These are phyloP conservation scores for Asterophora lycoperdoides DNA, from an alignment of 768 basidiomycete species.

Conservation along the genomic window DNA sequence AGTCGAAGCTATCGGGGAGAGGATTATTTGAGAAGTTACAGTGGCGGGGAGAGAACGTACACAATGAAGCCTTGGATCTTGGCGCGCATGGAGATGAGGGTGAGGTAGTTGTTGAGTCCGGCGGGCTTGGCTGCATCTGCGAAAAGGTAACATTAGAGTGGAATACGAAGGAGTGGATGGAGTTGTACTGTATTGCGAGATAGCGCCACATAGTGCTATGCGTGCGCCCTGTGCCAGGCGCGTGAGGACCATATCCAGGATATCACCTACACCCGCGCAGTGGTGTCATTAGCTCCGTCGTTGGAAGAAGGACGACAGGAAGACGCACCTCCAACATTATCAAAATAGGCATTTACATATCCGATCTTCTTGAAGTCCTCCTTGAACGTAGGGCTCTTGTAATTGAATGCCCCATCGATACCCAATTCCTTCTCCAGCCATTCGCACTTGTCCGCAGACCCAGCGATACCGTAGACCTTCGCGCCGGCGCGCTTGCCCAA, in stretches of 20 bases:
- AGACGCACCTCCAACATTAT: slow-evolving; percentile 63
- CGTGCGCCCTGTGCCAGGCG: slow-evolving; percentile 75
- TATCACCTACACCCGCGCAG: slow-evolving; percentile 52
- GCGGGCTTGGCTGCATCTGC: slow-evolving; percentile 56
- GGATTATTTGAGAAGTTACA: not conserved
- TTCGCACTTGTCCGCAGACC: slow-evolving; percentile 74
- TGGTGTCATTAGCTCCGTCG: not conserved
- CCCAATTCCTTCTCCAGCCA: slow-evolving; percentile 86
- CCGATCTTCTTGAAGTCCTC: slow-evolving; percentile 73
- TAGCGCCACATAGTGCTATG: slow-evolving; percentile 81
- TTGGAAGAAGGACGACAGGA: not conserved
- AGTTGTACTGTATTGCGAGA: slow-evolving; percentile 73
- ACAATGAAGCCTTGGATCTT: slow-evolving; percentile 83
- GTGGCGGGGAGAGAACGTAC: slow-evolving; percentile 33
- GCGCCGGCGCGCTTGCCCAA: slow-evolving; percentile 76
- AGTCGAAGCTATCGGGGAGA: slow-evolving; percentile 60
- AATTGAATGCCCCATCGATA: slow-evolving; percentile 80
- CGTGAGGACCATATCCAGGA: slow-evolving; percentile 72
- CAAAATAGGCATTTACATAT: slow-evolving; percentile 81
- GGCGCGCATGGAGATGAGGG: slow-evolving; percentile 72
- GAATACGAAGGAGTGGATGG: not conserved
- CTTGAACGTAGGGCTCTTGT: slow-evolving; percentile 73
- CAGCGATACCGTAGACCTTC: slow-evolving; percentile 85
- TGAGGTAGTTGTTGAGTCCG: slow-evolving; percentile 63
- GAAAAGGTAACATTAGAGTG: not conserved